Conservation (phyloP, 2,329 filamentous ascomycete genomes). For the Beauveria sp. region DNA sequence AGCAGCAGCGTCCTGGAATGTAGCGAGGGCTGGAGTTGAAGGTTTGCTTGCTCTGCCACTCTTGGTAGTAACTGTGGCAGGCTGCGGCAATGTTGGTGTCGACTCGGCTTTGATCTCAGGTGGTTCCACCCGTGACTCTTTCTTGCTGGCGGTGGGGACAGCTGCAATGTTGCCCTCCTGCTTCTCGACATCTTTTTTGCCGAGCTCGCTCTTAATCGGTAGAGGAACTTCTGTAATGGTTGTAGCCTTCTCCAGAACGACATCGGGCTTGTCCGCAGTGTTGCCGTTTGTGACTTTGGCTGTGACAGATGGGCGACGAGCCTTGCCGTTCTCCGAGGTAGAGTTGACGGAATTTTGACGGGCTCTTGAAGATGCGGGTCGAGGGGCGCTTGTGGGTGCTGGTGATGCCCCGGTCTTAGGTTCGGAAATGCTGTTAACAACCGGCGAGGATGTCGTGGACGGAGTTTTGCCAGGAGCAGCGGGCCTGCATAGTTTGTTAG, state of each 20-base stretch:
- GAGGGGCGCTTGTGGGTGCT: constrained; percentile 45
- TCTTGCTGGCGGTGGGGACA: constrained; percentile 27
- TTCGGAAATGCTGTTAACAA: constrained; percentile 62
- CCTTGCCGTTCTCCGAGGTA: constrained; percentile 44
- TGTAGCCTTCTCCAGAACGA: constrained; percentile 30
- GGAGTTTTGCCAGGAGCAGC: constrained; percentile 51
- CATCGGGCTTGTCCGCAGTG: constrained; percentile 21
- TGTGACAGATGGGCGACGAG: constrained; percentile 50
- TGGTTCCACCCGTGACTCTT: constrained; percentile 34
- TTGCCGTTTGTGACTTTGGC: constrained; percentile 55
- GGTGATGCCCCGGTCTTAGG: constrained; percentile 50
- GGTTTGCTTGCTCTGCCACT: constrained; percentile 60
- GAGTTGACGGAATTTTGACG: constrained; percentile 67
- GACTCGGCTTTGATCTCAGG: constrained; percentile 36
- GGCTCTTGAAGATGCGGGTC: constrained; percentile 61
- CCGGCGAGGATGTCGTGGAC: constrained; percentile 66
- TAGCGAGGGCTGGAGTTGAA: constrained; percentile 53
- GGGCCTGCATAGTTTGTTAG: constrained; percentile 22
- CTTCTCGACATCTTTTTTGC: constrained; percentile 27
- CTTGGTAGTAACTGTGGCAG: constrained; percentile 51
- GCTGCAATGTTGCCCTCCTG: constrained; percentile 18
- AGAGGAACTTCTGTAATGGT: constrained; percentile 44
- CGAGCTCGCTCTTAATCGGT: constrained; percentile 24
- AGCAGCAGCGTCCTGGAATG: constrained; percentile 49
- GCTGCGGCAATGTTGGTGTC: constrained; percentile 31